Conservation (phyloP, 2,329 filamentous ascomycete species). For the Cladosporium oxysporum region DNA sequence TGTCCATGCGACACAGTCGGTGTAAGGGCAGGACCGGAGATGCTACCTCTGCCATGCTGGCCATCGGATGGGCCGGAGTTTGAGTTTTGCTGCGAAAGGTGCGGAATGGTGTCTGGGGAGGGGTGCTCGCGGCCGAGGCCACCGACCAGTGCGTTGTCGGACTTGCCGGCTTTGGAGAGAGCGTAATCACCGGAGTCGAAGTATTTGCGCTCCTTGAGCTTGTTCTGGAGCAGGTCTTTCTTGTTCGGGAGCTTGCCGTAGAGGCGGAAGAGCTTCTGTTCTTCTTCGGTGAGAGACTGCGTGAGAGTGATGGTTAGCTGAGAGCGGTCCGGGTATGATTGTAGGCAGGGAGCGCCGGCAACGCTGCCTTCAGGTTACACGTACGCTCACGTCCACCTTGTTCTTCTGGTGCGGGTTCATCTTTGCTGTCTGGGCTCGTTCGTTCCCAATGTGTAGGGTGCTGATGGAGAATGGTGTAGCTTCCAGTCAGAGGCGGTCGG, state of each 20-base stretch:
- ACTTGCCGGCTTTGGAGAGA: conserved; percentile 91
- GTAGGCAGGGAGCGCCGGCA: neutral
- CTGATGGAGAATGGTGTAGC: neutral
- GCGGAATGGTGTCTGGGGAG: conserved; percentile 48
- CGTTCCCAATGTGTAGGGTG: neutral
- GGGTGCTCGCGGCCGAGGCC: conserved; percentile 94
- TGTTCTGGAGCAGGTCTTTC: conserved; percentile 95
- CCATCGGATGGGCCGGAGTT: conserved; percentile 27
- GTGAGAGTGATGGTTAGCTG: conserved; percentile 3
- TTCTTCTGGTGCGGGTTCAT: conserved; percentile 99
- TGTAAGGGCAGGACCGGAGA: conserved; percentile 30
- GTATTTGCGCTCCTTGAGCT: conserved; percentile 98
- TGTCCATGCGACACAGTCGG: conserved; percentile 54
- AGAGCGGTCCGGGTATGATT: conserved; percentile 4
- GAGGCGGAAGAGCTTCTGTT: conserved; percentile 93
- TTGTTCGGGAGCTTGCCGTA: conserved; percentile 98
- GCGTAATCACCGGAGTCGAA: conserved; percentile 95
- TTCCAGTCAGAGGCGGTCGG: conserved; percentile 7
- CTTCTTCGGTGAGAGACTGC: conserved; percentile 87
- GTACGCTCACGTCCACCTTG: conserved; percentile 93
- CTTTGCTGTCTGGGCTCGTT: conserved; percentile 12
- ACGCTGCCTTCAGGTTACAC: conserved; percentile 41
- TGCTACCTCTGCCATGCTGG: conserved; percentile 21
- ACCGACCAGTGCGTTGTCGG: conserved; percentile 78
- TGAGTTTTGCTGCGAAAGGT: conserved; percentile 35